Percentiles rank a stretch among this genome's conserved stretches.
Evolutionary conservation across 495 filamentous ascomycete species (phyloP).

Genomic region (Cercophora sp.): DNA sequence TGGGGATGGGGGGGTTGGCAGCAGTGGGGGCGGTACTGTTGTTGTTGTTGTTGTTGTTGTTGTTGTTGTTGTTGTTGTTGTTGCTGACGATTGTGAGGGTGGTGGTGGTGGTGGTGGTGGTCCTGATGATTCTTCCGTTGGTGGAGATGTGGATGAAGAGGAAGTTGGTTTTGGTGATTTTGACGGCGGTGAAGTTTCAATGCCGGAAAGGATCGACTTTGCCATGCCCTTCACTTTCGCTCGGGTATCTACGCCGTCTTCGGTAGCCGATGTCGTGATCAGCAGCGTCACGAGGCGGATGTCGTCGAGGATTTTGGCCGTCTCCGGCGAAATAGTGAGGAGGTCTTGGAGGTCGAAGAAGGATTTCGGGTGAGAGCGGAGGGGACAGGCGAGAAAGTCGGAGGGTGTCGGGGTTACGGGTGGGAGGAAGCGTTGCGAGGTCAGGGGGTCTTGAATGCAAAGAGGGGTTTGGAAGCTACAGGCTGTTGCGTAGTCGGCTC

Average conservation of each 20-base stretch:
- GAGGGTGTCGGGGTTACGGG: neutral
- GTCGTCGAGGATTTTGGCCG: slow-evolving; percentile 17
- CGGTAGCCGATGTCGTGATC: neutral
- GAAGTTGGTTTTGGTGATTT: too few species aligned
- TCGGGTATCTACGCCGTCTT: neutral
- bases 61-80: neutral
- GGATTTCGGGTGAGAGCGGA: neutral
- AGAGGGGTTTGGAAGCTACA: slow-evolving; percentile 20
- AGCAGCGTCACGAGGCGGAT: slow-evolving; percentile 15
- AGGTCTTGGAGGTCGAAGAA: neutral
- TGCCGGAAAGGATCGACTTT: neutral
- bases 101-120: too few species aligned
- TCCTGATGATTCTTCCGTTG: neutral
- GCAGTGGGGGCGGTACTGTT: too few species aligned
- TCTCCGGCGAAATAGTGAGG: neutral
- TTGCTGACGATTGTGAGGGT: too few species aligned
- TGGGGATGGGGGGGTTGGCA: too few species aligned
- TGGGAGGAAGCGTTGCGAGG: neutral
- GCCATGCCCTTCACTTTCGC: neutral
- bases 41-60: neutral
- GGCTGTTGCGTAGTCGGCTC: slow-evolving; percentile 21
- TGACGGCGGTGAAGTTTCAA: neutral
- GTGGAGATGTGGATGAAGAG: too few species aligned
- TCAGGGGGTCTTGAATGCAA: slow-evolving; percentile 8
- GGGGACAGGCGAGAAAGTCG: neutral